Conservation (phyloP, 1,284 basidiomycete genomes). For the Leccinum laetum region DNA sequence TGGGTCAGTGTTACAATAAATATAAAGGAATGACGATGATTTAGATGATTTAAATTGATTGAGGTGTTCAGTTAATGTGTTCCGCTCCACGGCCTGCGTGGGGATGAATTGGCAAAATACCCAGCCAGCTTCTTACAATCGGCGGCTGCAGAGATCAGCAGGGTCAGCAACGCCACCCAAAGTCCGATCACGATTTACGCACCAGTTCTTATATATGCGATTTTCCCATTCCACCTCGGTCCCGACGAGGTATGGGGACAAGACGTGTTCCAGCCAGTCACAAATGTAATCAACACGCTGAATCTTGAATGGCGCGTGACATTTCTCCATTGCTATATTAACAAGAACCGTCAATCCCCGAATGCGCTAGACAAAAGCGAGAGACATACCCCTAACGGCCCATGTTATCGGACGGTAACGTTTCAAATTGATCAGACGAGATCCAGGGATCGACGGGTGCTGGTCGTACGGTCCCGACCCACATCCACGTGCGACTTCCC, state of each 20-base stretch:
- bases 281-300: conserved; percentile 32
- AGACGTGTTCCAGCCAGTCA: conserved; percentile 31
- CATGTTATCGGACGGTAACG: conserved; percentile 37
- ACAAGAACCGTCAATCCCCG: conserved; percentile 1
- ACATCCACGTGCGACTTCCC: conserved; percentile 34
- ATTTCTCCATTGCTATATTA: conserved; percentile 33
- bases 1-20: not conserved
- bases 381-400: conserved; percentile 33
- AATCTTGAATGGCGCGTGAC: conserved; percentile 34
- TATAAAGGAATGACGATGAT: not conserved
- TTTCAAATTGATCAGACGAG: conserved; percentile 32
- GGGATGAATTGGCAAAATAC: not conserved
- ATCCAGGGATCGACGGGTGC: conserved; percentile 27
- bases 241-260: conserved; percentile 28
- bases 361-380: not conserved
- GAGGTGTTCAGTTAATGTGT: not conserved
- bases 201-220: conserved; percentile 30
- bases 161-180: not conserved
- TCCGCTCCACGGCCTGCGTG: not conserved
- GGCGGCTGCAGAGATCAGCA: conserved; percentile 9
- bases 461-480: conserved; percentile 29
- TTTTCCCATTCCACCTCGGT: conserved; percentile 34
- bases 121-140: not conserved
- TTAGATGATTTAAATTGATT: not conserved
- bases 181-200: conserved; percentile 1